Conservation (phyloP, 1,284 basidiomycete genomes). For the Hortiboletus rubellus region DNA sequence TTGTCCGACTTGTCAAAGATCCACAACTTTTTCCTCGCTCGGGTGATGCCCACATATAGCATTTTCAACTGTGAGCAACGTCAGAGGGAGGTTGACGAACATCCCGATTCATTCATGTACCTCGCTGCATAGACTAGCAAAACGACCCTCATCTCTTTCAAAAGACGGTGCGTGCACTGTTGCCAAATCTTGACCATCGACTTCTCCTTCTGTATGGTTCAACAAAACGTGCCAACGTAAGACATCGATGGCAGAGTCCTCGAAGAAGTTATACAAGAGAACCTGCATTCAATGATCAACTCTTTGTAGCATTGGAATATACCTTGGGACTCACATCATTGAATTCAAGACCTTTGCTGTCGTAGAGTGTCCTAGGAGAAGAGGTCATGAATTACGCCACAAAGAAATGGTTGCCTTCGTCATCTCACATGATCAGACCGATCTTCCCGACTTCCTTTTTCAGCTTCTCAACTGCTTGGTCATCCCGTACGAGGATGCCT, state of each 20-base stretch:
- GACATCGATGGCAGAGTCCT: constrained; percentile 53
- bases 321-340: constrained; percentile 50
- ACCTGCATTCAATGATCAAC: constrained; percentile 45
- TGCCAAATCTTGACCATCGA: constrained; percentile 13
- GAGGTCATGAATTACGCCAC: background rate
- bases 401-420: background rate
- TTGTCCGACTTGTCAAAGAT: constrained; percentile 61
- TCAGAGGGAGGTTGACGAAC: background rate
- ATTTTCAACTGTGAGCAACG: constrained; percentile 52
- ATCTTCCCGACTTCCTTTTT: constrained; percentile 57
- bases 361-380: constrained; percentile 59
- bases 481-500: constrained; percentile 69
- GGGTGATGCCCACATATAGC: constrained; percentile 69
- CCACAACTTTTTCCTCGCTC: constrained; percentile 68
- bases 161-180: constrained; percentile 47
- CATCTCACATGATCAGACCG: constrained; percentile 58
- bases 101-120: constrained; percentile 32
- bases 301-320: background rate
- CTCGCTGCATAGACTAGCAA: constrained; percentile 61
- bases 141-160: constrained; percentile 45
- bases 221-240: constrained; percentile 63
- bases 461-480: constrained; percentile 50
- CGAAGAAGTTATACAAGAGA: constrained; percentile 69
- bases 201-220: constrained; percentile 38
- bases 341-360: constrained; percentile 75